Evolutionary conservation across 164 flowering plant species (phyloP).

Genomic region (Umbilicus rupestris): DNA sequence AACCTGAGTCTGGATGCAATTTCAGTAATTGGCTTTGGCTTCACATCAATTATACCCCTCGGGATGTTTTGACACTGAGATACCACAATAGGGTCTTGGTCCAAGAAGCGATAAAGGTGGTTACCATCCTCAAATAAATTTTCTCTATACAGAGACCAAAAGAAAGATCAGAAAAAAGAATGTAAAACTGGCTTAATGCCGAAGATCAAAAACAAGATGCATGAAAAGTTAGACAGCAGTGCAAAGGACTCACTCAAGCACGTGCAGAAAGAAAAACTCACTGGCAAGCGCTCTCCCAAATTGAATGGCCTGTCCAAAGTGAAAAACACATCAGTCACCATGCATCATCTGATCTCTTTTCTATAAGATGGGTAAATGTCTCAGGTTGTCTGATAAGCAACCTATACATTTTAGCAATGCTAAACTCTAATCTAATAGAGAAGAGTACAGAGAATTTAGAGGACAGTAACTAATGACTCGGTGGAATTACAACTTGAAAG

Average conservation of each 20-base stretch:
- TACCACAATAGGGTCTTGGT: slow-evolving; percentile 61
- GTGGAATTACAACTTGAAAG: neutral
- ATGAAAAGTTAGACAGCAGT: neutral
- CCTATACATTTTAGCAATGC: neutral
- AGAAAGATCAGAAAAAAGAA: neutral
- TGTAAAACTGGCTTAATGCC: neutral
- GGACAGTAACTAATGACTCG: neutral
- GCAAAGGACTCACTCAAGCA: slow-evolving; percentile 54
- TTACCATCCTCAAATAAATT: slow-evolving; percentile 79
- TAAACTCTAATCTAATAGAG: neutral
- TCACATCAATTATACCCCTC: slow-evolving; percentile 50
- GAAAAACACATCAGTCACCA: neutral
- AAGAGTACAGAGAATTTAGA: neutral
- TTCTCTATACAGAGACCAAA: slow-evolving; percentile 26
- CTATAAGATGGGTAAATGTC: neutral
- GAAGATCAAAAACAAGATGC: slow-evolving; percentile 9
- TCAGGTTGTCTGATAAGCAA: neutral
- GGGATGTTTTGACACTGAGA: slow-evolving; percentile 74
- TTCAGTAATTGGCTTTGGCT: slow-evolving; percentile 57
- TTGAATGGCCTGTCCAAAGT: slow-evolving; percentile 50
- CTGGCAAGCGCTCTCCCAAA: slow-evolving; percentile 63
- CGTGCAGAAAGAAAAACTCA: slow-evolving; percentile 56
- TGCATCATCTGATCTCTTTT: neutral
- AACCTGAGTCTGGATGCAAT: slow-evolving; percentile 69
- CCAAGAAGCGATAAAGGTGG: slow-evolving; percentile 73